phyloP scores from a whole-genome alignment of 2,329 filamentous ascomycete species.

The Fusarium redolens region DNA sequence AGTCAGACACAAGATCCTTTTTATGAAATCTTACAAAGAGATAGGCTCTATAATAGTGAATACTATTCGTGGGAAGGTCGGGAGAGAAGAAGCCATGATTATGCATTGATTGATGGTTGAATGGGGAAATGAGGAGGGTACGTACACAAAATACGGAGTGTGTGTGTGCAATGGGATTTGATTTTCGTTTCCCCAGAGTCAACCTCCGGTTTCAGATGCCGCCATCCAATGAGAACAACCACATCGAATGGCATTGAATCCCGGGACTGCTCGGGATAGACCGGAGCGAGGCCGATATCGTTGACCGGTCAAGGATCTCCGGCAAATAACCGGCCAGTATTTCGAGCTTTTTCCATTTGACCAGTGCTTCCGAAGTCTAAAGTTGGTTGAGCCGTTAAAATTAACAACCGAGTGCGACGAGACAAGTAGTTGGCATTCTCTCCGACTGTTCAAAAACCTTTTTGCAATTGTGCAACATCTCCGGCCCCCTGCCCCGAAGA shows the following conservation, averaged over 20 bases:
- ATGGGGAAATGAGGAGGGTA: background rate
- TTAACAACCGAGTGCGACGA: slow-evolving; percentile 25
- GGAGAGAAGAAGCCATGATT: slow-evolving; percentile 70
- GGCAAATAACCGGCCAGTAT: slow-evolving; percentile 35
- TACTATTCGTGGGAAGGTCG: slow-evolving; percentile 71
- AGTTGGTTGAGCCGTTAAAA: slow-evolving; percentile 31
- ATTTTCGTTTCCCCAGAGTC: slow-evolving; percentile 11
- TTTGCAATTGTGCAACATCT: slow-evolving; percentile 12
- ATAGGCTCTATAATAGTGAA: slow-evolving; percentile 77
- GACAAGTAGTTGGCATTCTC: slow-evolving; percentile 22
- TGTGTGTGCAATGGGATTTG: slow-evolving; percentile 5
- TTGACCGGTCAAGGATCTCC: slow-evolving; percentile 20
- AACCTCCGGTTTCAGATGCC: background rate
- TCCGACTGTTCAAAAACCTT: background rate
- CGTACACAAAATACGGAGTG: background rate
- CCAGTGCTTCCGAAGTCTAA: slow-evolving; percentile 6
- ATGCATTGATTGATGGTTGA: background rate
- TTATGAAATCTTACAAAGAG: slow-evolving; percentile 65
- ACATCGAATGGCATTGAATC: background rate
- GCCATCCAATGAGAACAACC: slow-evolving; percentile 4
- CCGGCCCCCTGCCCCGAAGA: background rate
- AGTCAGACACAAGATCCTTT: background rate
- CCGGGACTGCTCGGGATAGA: slow-evolving; percentile 21
- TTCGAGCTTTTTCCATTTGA: slow-evolving; percentile 17
- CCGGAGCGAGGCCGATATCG: slow-evolving; percentile 21